Base-by-base conservation (phyloP, 2,329 filamentous ascomycete genomes). In the Fusarium foetens region DNA sequence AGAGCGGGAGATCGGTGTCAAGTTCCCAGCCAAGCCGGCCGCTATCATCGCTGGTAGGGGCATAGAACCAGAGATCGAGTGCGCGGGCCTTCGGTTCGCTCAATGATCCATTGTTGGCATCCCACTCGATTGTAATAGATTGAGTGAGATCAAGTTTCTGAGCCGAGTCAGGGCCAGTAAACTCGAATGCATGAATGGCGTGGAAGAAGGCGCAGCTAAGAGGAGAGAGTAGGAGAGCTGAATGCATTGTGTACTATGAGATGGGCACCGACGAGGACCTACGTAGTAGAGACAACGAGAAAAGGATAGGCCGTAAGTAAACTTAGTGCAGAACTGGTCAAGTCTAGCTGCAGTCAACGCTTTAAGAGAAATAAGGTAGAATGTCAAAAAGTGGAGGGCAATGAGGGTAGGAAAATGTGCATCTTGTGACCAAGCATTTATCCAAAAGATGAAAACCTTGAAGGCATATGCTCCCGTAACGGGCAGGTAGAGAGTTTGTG, bases 91-190 rank as follows among this genome's bases (percentile, higher is more conserved):
- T 19, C 16, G 42, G 41, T 39, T 48, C 54, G 8, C 6, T 6
- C 5, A 25, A 9, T 0, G 33, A 21, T 25, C 59, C 59, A 5
- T 6, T 39, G 7, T 13, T 58, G 13, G 42, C 19, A 14, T 63
- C 11, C 59, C 54, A 63, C 2, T 33, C 41, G 35, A 63, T 63
- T 27, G 11, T 63, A 0, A 60, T 35, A 11, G 59, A 19, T 3
- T 63, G 16, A 41, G 27, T 25, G 6, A 63, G 33, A 4, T 63
- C 6, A 8, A 63, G 41, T 16, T 48, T 60, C 27, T 63, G 8
- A 3, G 25, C 1, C 1, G 54, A 11, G 23, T 60, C 35, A 11
- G 59, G 59, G 13, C 59, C 35, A 17, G 59, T 63, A 17, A 63
- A 63, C 16, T 60, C 54, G 1, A 63, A 63, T 5, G 41, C 59